These are phyloP conservation scores for Fusarium sp. DNA, from an alignment of 2,329 filamentous ascomycete species.

Conservation along the genomic window DNA sequence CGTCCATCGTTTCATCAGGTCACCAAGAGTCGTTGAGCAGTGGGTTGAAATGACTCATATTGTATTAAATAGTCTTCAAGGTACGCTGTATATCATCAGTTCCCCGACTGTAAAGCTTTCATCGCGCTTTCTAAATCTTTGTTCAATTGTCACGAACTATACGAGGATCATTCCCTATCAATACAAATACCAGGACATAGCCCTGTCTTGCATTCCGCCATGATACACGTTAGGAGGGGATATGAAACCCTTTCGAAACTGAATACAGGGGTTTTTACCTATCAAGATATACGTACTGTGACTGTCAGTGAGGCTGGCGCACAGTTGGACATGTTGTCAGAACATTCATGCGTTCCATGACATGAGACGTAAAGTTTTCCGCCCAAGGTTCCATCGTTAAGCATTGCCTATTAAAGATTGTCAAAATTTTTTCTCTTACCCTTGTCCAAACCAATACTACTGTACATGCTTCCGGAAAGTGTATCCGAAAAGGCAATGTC, in stretches of 20 bases:
- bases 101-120: not conserved
- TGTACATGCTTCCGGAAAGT: slow-evolving; percentile 2
- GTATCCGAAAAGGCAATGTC: slow-evolving; percentile 10
- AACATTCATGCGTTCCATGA: not conserved
- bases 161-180: not conserved
- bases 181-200: not conserved
- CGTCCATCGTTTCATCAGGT: not conserved
- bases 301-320: not conserved
- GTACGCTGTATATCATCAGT: not conserved
- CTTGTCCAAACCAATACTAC: not conserved
- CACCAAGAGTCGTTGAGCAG: not conserved
- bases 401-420: slow-evolving; percentile 2
- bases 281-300: not conserved
- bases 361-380: not conserved
- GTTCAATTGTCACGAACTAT: not conserved
- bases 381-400: slow-evolving; percentile 6
- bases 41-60: not conserved
- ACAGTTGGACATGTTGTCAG: not conserved
- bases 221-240: not conserved
- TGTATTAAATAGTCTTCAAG: not conserved
- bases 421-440: slow-evolving; percentile 12
- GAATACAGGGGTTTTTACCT: too few relatives aligned
- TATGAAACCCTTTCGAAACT: not conserved
- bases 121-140: not conserved
- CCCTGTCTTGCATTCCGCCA: not conserved